Evolutionary conservation across 2,329 filamentous ascomycete species (phyloP).

Genomic region (Cladobotryum mycophilum): DNA sequence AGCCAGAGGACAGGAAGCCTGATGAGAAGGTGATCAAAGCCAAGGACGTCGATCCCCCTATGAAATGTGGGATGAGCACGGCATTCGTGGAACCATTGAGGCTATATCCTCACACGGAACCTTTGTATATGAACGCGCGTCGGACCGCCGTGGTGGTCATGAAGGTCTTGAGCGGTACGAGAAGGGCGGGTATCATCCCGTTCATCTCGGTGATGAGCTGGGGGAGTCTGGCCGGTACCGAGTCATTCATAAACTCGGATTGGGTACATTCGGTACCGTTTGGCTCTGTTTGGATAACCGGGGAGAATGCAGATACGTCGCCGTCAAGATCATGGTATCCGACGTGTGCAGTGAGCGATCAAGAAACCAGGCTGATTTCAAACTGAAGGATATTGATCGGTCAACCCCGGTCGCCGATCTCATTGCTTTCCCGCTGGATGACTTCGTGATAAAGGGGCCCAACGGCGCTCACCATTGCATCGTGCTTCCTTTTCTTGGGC

Average conservation of each 20-base stretch:
- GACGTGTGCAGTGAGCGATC: slow-evolving; percentile 5
- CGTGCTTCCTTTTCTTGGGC: slow-evolving; percentile 23
- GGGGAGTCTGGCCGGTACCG: slow-evolving; percentile 31
- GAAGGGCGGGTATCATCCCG: slow-evolving; percentile 36
- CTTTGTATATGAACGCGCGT: background rate
- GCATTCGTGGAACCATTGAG: background rate
- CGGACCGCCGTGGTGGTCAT: slow-evolving; percentile 6
- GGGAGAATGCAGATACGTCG: slow-evolving; percentile 19
- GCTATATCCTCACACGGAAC: slow-evolving; percentile 6
- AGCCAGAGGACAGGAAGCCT: too few species aligned
- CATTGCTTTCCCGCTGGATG: slow-evolving; percentile 17
- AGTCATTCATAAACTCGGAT: slow-evolving; percentile 38
- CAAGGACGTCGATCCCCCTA: too few species aligned
- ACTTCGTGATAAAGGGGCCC: slow-evolving; percentile 18
- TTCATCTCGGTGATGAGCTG: slow-evolving; percentile 34
- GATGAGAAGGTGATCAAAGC: too few species aligned
- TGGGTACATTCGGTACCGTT: slow-evolving; percentile 37
- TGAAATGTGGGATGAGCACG: background rate
- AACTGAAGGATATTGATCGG: slow-evolving; percentile 5
- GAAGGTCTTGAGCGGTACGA: slow-evolving; percentile 24
- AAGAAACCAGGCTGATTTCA: background rate
- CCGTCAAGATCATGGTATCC: slow-evolving; percentile 26
- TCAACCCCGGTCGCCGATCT: background rate
- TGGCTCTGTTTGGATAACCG: slow-evolving; percentile 35
- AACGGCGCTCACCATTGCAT: slow-evolving; percentile 23